Conservation (phyloP, 345 rosid genomes). For the Corchorus olitorius region DNA sequence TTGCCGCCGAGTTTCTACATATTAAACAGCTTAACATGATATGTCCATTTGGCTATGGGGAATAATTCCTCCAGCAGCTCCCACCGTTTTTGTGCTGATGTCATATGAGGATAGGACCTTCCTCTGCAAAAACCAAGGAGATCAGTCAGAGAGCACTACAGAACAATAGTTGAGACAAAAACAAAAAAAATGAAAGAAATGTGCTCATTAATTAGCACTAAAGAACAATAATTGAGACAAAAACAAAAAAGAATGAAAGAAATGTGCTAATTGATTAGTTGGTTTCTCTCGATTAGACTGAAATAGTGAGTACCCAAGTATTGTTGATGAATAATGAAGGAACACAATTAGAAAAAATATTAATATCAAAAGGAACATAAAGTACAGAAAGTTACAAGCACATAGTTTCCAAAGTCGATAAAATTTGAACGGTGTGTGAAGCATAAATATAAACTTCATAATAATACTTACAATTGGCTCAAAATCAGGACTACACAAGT, state of each 20-base stretch:
- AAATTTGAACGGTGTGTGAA: neutral
- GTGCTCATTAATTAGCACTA: neutral
- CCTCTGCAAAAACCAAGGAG: slow-evolving; percentile 50
- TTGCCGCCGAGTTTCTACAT: slow-evolving; percentile 24
- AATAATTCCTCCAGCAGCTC: slow-evolving; percentile 32
- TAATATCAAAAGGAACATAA: neutral
- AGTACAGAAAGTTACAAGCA: neutral
- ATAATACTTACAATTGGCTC: slow-evolving; percentile 77
- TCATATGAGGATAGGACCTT: slow-evolving; percentile 50
- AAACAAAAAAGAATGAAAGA: neutral
- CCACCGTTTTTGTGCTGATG: slow-evolving; percentile 36
- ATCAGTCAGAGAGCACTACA: slow-evolving; percentile 30
- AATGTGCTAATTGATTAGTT: neutral
- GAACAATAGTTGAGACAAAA: slow-evolving; percentile 8
- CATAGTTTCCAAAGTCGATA: slow-evolving; percentile 2
- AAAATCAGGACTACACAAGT: slow-evolving; percentile 84
- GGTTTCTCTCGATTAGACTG: neutral
- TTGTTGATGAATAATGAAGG: neutral
- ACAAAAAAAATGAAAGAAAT: neutral
- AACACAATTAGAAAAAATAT: neutral
- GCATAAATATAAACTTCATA: neutral
- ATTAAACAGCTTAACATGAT: slow-evolving; percentile 37
- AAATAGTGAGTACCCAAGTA: neutral
- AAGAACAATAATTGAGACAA: slow-evolving; percentile 11
- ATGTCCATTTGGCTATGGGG: slow-evolving; percentile 43